Percentiles rank a stretch among this genome's conserved stretches.
Evolutionary conservation across 352 stramenopile species (phyloP).

Genomic region (Globisporangium recalcitrans): DNA sequence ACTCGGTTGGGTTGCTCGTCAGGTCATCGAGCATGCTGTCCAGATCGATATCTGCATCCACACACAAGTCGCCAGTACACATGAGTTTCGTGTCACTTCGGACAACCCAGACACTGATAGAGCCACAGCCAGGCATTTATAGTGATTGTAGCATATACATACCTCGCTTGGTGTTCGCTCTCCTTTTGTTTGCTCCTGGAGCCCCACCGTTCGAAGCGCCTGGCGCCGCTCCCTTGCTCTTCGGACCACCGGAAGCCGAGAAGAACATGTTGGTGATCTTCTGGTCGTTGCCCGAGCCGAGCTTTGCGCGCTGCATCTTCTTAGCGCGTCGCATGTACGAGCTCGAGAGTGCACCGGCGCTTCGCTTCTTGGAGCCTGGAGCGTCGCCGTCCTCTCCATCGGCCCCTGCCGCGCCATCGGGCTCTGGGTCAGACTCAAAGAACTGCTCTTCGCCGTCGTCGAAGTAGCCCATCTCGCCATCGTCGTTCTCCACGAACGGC

Average conservation of each 20-base stretch:
- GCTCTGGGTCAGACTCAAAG: constrained; percentile 78
- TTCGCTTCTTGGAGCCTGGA: constrained; percentile 54
- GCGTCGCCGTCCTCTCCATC: constrained; percentile 40
- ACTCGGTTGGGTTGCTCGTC: constrained; percentile 77
- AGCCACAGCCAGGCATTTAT: background rate
- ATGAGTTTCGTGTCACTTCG: background rate
- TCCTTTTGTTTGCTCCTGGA: constrained; percentile 13
- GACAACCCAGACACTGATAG: background rate
- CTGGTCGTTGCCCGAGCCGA: constrained; percentile 61
- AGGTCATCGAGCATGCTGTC: constrained; percentile 85
- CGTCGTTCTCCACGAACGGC: constrained; percentile 80
- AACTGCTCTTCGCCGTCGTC: constrained; percentile 88
- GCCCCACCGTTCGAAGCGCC: constrained; percentile 15
- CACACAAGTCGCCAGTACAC: background rate
- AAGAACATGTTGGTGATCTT: constrained; percentile 91
- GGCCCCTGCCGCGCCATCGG: constrained; percentile 24
- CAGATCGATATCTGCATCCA: constrained; percentile 66
- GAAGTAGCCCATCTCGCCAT: constrained; percentile 83
- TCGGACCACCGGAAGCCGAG: constrained; percentile 41
- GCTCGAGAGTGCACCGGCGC: constrained; percentile 69
- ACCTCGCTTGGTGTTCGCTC: constrained; percentile 41
- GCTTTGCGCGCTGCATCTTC: constrained; percentile 80
- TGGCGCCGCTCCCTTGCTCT: constrained; percentile 23
- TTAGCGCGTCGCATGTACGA: constrained; percentile 72
- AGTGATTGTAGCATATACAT: background rate